Conservation (phyloP, 2,329 filamentous ascomycete genomes). For the Verticillium nonalfalfae region DNA sequence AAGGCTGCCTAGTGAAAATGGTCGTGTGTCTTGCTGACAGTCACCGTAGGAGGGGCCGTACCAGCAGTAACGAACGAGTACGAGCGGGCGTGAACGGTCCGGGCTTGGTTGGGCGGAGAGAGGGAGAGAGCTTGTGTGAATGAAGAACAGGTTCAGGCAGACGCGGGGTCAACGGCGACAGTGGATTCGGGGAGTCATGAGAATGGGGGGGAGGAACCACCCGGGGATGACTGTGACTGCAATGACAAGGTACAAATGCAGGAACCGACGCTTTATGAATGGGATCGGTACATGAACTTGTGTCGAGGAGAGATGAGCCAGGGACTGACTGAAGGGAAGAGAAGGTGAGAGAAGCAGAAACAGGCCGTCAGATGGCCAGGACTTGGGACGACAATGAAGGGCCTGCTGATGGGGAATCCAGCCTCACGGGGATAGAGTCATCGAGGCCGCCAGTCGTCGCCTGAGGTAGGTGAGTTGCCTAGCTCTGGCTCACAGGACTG, state of each 20-base stretch:
- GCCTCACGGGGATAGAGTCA: conserved; percentile 1
- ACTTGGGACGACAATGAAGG: neutral
- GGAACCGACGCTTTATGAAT: neutral
- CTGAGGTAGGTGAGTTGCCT: too few species aligned
- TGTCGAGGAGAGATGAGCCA: neutral
- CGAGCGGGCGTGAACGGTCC: neutral
- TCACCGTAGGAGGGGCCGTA: neutral
- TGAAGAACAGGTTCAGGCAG: neutral
- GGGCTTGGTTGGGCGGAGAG: neutral
- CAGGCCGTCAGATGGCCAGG: neutral
- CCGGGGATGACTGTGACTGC: neutral
- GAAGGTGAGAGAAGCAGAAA: neutral
- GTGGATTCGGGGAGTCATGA: neutral
- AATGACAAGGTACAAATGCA: neutral
- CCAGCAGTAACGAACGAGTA: too few species aligned
- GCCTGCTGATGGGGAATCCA: neutral
- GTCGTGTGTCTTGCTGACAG: neutral
- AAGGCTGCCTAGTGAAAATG: neutral
- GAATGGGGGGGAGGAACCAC: neutral
- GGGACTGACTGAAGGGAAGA: neutral
- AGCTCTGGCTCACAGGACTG: too few species aligned
- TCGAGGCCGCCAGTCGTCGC: neutral
- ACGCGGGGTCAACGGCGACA: neutral
- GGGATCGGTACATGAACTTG: neutral
- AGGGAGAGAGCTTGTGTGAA: neutral